These are phyloP conservation scores for Salix suchowensis DNA, from an alignment of 345 rosid genomes.

Conservation along the genomic window DNA sequence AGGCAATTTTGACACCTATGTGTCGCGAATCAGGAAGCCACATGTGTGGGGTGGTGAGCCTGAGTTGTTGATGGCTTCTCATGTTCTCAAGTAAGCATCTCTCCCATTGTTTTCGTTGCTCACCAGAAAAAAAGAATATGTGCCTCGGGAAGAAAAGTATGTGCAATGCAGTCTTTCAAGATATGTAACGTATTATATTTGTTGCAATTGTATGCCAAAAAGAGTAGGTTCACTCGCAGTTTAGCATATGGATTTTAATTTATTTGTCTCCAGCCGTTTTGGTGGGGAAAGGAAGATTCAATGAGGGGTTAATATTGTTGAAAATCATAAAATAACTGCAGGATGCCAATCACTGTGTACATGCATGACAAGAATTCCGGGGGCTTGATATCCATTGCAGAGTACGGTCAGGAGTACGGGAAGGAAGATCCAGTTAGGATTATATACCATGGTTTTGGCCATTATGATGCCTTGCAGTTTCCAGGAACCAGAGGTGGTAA, in stretches of 20 bases:
- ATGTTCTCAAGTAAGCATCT: slow-evolving; percentile 63
- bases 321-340: slow-evolving; percentile 24
- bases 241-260: not conserved
- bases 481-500: slow-evolving; percentile 34
- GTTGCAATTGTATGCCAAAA: not conserved
- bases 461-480: slow-evolving; percentile 73
- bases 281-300: not conserved
- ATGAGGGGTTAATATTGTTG: not conserved
- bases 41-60: slow-evolving; percentile 99
- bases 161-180: not conserved
- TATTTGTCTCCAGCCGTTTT: not conserved
- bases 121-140: not conserved
- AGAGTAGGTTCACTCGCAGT: not conserved
- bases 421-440: slow-evolving; percentile 70
- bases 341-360: slow-evolving; percentile 90
- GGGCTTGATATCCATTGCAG: slow-evolving; percentile 75
- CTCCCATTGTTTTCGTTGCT: not conserved
- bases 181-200: not conserved
- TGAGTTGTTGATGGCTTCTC: slow-evolving; percentile 92
- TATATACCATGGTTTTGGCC: slow-evolving; percentile 86
- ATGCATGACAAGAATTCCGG: slow-evolving; percentile 66
- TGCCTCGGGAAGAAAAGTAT: not conserved
- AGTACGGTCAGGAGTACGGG: slow-evolving; percentile 89
- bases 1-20: slow-evolving; percentile 85
- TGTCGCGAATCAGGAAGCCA: slow-evolving; percentile 69